These are phyloP conservation scores for Moniliella sp. DNA, from an alignment of 1,284 basidiomycete genomes.

Conservation along the genomic window DNA sequence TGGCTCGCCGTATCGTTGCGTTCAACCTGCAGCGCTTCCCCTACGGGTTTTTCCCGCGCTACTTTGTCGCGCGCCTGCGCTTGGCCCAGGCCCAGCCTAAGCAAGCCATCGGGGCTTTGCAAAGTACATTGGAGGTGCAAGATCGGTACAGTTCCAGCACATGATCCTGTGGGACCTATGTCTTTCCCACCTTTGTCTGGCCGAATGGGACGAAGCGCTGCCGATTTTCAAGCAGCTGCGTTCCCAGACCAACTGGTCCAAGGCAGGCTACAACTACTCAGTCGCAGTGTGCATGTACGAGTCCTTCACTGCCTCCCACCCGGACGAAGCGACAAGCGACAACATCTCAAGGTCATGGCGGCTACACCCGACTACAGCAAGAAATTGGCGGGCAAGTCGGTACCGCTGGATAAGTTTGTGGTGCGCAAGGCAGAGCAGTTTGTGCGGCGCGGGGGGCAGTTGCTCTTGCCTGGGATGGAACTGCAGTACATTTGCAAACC, in stretches of 20 bases:
- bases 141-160: constrained; percentile 43
- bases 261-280: constrained; percentile 51
- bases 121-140: constrained; percentile 38
- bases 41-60: constrained; percentile 71
- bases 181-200: constrained; percentile 51
- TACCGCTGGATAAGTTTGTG: constrained; percentile 53
- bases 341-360: constrained; percentile 29
- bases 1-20: constrained; percentile 31
- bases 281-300: constrained; percentile 35
- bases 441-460: constrained; percentile 46
- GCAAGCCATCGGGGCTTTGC: constrained; percentile 46
- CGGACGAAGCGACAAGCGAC: constrained; percentile 23
- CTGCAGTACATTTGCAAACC: constrained; percentile 44
- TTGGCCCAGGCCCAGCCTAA: constrained; percentile 57
- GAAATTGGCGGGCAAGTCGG: constrained; percentile 28
- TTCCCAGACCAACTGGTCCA: constrained; percentile 55
- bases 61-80: constrained; percentile 65
- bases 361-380: constrained; percentile 25
- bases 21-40: constrained; percentile 24
- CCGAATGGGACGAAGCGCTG: constrained; percentile 43
- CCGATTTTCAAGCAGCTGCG: constrained; percentile 53
- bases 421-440: constrained; percentile 75
- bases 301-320: constrained; percentile 21
- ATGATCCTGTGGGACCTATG: constrained; percentile 36
- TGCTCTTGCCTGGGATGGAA: constrained; percentile 65